A percentile compares a stretch with the other conserved stretches of the same genome.
Evolutionary conservation across 1,284 basidiomycete species (phyloP).

Genomic region (Heterobasidion irregulare): DNA sequence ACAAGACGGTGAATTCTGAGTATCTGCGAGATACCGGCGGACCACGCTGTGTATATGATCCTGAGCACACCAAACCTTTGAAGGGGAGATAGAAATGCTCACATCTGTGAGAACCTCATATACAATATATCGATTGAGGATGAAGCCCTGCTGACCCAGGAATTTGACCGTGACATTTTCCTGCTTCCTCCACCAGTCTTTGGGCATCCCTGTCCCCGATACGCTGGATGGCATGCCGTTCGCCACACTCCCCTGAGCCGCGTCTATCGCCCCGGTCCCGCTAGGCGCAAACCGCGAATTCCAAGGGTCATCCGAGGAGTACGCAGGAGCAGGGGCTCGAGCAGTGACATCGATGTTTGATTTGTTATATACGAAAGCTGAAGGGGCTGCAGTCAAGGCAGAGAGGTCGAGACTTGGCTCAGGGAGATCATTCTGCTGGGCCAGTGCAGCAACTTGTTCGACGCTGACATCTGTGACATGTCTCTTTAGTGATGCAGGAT

Average conservation of each 20-base stretch:
- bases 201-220: conserved; percentile 62
- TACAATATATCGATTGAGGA: conserved; percentile 75
- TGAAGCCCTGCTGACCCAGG: conserved; percentile 81
- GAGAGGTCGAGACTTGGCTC: conserved; percentile 59
- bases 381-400: conserved; percentile 42
- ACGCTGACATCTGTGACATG: conserved; percentile 54
- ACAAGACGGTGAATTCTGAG: conserved; percentile 85
- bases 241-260: conserved; percentile 18
- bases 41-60: conserved; percentile 35
- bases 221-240: conserved; percentile 51
- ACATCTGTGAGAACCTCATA: conserved; percentile 80
- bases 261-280: not conserved
- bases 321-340: conserved; percentile 32
- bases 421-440: conserved; percentile 64
- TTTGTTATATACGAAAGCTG: conserved; percentile 28
- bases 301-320: conserved; percentile 69
- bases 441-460: conserved; percentile 70
- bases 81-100: conserved; percentile 20
- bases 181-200: conserved; percentile 80
- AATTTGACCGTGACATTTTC: conserved; percentile 65
- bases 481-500: not conserved
- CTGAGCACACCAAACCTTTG: not conserved
- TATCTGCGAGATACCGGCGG: conserved; percentile 69
- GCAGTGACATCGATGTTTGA: conserved; percentile 29
- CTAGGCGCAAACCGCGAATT: conserved; percentile 28